phyloP scores from a whole-genome alignment of 2,329 filamentous ascomycete genomes.

The Sporothrix inflata region DNA sequence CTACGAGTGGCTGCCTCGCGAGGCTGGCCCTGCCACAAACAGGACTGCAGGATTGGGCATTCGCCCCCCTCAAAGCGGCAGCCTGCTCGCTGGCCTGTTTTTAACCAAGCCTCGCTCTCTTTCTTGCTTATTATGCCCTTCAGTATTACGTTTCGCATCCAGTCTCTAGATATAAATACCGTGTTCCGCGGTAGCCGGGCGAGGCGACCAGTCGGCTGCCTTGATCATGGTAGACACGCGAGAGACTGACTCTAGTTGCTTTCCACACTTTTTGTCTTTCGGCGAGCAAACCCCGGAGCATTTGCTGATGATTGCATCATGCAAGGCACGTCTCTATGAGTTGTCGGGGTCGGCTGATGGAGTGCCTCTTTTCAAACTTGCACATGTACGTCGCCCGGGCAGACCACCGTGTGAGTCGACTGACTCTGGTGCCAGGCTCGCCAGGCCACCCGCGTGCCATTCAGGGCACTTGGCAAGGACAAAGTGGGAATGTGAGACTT shows the following conservation, averaged over 20 bases:
- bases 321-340: constrained; percentile 24
- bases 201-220: constrained; percentile 14
- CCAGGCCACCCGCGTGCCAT: neutral
- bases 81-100: neutral
- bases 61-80: neutral
- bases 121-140: neutral
- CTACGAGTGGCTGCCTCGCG: constrained; percentile 17
- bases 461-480: neutral
- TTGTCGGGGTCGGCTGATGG: constrained; percentile 15
- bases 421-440: neutral
- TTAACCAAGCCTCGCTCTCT: neutral
- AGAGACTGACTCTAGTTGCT: neutral
- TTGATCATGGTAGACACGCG: neutral
- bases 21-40: constrained; percentile 1
- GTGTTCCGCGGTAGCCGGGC: constrained; percentile 3
- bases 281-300: neutral
- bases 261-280: neutral
- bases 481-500: constrained; percentile 8
- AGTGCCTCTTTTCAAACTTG: neutral
- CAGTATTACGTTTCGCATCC: neutral
- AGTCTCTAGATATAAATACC: neutral
- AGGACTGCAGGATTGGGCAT: neutral
- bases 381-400: constrained; percentile 15
- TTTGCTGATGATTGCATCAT: constrained; percentile 17
- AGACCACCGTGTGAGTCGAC: constrained; percentile 7